These are phyloP conservation scores for Lipomyces chichibuensis DNA, from an alignment of 805 yeast species.

Conservation along the genomic window DNA sequence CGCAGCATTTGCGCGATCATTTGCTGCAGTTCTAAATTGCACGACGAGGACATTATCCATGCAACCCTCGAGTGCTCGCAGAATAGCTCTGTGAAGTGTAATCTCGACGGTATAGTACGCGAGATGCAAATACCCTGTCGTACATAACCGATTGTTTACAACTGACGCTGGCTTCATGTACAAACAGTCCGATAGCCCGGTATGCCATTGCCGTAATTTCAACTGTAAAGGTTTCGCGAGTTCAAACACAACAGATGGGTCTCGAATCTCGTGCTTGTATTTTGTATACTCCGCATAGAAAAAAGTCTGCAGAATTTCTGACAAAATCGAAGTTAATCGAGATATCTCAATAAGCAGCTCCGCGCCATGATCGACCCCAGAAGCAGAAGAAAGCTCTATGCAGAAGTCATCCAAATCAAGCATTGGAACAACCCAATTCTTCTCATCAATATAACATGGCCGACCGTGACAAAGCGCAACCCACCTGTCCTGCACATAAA, in stretches of 20 bases:
- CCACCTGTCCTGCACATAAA: conserved; percentile 40
- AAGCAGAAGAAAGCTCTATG: conserved; percentile 26
- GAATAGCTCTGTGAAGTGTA: conserved; percentile 32
- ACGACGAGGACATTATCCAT: conserved; percentile 20
- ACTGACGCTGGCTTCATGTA: conserved; percentile 27
- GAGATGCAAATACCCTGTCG: conserved; percentile 35
- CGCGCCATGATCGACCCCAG: conserved; percentile 33
- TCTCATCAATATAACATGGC: conserved; percentile 38
- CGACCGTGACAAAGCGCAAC: conserved; percentile 38
- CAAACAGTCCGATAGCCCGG: conserved; percentile 31
- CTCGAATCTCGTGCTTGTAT: conserved; percentile 32
- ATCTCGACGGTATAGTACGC: conserved; percentile 34
- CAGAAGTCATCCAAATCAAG: conserved; percentile 39
- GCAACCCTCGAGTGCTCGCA: conserved; percentile 33
- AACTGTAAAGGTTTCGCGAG: conserved; percentile 32
- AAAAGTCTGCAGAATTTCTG: conserved; percentile 33
- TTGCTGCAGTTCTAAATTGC: conserved; percentile 32
- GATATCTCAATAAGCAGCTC: conserved; percentile 33
- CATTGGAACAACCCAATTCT: conserved; percentile 39
- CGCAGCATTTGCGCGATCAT: conserved; percentile 35
- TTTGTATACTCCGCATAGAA: conserved; percentile 32
- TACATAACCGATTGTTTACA: conserved; percentile 26
- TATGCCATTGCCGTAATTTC: conserved; percentile 30
- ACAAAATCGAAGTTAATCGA: conserved; percentile 31
- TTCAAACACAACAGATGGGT: conserved; percentile 30